These are phyloP conservation scores for Pholiota conissans DNA, from an alignment of 768 basidiomycete genomes.

Conservation along the genomic window DNA sequence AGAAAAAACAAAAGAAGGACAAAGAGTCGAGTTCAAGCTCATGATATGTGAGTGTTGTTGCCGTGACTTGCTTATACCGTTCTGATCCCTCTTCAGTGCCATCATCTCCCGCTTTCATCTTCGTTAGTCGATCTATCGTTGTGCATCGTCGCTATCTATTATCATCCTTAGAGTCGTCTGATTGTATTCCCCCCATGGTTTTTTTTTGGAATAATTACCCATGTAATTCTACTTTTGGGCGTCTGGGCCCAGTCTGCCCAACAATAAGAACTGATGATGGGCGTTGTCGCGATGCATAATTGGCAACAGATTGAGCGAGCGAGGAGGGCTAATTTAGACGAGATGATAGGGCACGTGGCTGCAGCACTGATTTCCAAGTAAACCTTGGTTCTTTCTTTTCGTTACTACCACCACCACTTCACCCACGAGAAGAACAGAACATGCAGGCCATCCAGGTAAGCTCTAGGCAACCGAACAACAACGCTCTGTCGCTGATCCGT, in stretches of 20 bases:
- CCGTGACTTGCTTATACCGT: neutral
- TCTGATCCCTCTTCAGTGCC: neutral
- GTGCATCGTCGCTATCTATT: neutral
- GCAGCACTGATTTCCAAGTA: conserved; percentile 24
- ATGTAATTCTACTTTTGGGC: neutral
- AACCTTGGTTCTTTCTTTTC: conserved; percentile 5
- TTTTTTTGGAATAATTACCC: neutral
- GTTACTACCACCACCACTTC: conserved; percentile 18
- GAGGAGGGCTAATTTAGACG: conserved; percentile 14
- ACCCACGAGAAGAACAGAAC: too few relatives aligned
- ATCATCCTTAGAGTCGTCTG: neutral
- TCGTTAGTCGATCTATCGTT: neutral
- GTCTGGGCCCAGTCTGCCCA: too few relatives aligned
- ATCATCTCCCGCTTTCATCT: neutral
- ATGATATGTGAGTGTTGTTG: conserved; percentile 10
- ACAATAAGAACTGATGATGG: neutral
- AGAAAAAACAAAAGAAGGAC: conserved; percentile 8
- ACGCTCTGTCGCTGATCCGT: too few relatives aligned
- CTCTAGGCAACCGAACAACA: too few relatives aligned
- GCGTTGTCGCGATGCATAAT: too few relatives aligned
- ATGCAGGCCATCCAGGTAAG: conserved; percentile 44
- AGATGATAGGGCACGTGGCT: conserved; percentile 29
- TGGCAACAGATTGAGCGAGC: too few relatives aligned
- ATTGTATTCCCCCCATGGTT: neutral
- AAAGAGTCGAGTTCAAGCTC: conserved; percentile 6